These are phyloP conservation scores for Apostasia ramifera DNA, from an alignment of 106 monocot species.

Conservation along the genomic window DNA sequence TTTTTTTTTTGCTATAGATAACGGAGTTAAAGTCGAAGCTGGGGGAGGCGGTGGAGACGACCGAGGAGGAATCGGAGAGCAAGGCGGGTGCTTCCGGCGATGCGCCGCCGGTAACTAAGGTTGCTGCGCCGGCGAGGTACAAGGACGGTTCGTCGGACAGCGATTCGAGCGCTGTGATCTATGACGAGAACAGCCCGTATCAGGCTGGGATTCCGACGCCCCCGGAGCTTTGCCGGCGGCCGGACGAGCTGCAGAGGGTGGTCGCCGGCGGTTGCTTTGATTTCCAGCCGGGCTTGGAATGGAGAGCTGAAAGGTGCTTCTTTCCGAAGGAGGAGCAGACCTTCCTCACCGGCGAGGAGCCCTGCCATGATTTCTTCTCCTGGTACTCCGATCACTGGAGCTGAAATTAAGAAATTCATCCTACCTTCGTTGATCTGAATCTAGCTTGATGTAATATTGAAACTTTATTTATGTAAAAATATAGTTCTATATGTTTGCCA, in stretches of 20 bases:
- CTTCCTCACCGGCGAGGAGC: slow-evolving; percentile 13
- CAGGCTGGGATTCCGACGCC: no score
- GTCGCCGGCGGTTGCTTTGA: background rate
- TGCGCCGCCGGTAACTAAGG: background rate
- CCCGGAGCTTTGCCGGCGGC: no score
- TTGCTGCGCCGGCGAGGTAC: background rate
- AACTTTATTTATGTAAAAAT: no score
- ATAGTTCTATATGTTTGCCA: no score
- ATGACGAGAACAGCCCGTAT: slow-evolving; percentile 26
- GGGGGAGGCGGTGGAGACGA: background rate
- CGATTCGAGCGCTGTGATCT: slow-evolving; percentile 42
- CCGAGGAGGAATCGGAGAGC: slow-evolving; percentile 11
- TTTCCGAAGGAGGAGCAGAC: slow-evolving; percentile 9
- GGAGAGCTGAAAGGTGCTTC: slow-evolving; percentile 7
- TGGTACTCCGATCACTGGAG: slow-evolving; percentile 15
- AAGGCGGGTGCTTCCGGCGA: background rate
- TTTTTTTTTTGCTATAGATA: slow-evolving; percentile 17
- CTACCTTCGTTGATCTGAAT: no score
- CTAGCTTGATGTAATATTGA: no score
- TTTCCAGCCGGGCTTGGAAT: background rate
- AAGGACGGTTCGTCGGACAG: slow-evolving; percentile 52
- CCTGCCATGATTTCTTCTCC: slow-evolving; percentile 15
- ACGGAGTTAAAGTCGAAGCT: slow-evolving; percentile 31
- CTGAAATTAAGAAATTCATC: background rate
- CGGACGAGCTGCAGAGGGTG: background rate